Evolutionary conservation across 1,284 basidiomycete genomes (phyloP).

Genomic region (Microbotryum lychnidis-dioicae): DNA sequence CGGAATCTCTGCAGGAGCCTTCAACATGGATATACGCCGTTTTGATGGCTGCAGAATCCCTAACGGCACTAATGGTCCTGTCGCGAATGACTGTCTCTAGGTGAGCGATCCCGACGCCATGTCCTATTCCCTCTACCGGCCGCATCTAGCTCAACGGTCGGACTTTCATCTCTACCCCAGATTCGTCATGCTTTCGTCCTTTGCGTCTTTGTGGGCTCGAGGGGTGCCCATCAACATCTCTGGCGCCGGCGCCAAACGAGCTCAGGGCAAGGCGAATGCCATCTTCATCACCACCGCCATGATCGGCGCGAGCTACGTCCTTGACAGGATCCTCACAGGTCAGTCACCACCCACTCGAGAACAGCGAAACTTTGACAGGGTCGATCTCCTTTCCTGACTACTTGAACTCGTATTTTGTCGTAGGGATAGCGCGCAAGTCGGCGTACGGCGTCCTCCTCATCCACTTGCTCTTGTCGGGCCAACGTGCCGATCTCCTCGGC

Average conservation of each 20-base stretch:
- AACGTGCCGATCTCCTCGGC: slow-evolving; percentile 22
- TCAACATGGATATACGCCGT: slow-evolving; percentile 16
- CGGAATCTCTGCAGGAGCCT: slow-evolving; percentile 8
- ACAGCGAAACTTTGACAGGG: too few relatives aligned
- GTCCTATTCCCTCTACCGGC: not conserved
- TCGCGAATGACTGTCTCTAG: slow-evolving; percentile 10
- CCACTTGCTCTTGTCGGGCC: slow-evolving; percentile 26
- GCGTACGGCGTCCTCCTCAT: slow-evolving; percentile 26
- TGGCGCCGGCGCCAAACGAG: slow-evolving; percentile 14
- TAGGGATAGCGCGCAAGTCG: slow-evolving; percentile 2
- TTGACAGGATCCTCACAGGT: slow-evolving; percentile 25
- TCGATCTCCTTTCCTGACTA: too few relatives aligned
- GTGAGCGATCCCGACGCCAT: not conserved
- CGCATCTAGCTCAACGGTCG: not conserved
- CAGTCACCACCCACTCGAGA: slow-evolving; percentile 9
- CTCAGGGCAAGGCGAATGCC: slow-evolving; percentile 23
- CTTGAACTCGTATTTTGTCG: too few relatives aligned
- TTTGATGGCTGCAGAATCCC: slow-evolving; percentile 14
- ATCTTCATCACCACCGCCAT: slow-evolving; percentile 30
- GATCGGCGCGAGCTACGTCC: slow-evolving; percentile 16
- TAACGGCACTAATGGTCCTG: slow-evolving; percentile 17
- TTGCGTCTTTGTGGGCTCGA: slow-evolving; percentile 23
- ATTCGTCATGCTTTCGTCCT: slow-evolving; percentile 25
- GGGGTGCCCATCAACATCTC: slow-evolving; percentile 13
- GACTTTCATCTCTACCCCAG: slow-evolving; percentile 4